Conservation (phyloP, 1,139 yeast species). For the Lodderomyces metapsilosis region DNA sequence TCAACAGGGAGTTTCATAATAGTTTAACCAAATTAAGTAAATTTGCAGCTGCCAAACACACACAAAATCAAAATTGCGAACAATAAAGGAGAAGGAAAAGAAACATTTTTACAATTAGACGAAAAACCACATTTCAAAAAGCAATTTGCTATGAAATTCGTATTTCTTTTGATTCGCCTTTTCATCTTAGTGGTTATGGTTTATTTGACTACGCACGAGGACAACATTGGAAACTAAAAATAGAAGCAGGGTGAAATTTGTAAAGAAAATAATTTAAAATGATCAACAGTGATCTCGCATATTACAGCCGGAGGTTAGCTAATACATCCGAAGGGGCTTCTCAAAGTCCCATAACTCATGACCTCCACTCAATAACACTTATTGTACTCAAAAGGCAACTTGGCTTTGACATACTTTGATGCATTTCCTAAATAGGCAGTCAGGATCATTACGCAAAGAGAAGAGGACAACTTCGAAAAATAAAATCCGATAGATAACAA, state of each 20-base stretch:
- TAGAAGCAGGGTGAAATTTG: not conserved
- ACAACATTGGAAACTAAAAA: not conserved
- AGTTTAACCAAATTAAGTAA: not conserved
- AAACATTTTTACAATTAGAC: not conserved
- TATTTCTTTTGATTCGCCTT: too few species aligned
- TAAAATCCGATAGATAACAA: not conserved
- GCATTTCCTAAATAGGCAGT: not conserved
- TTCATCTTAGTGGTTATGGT: too few species aligned
- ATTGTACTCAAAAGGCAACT: not conserved
- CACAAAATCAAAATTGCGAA: constrained; percentile 1
- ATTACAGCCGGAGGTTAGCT: too few species aligned
- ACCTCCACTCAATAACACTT: too few species aligned
- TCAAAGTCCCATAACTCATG: too few species aligned
- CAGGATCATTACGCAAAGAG: constrained; percentile 1
- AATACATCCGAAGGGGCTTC: not conserved
- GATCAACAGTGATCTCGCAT: too few species aligned
- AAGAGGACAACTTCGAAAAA: not conserved
- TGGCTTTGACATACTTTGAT: not conserved
- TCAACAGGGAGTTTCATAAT: not conserved
- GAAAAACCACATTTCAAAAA: not conserved
- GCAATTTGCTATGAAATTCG: too few species aligned
- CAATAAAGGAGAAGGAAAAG: not conserved
- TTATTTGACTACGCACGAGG: too few species aligned
- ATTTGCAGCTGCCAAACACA: not conserved
- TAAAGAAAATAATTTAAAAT: not conserved